A percentile compares a stretch with the other conserved stretches of the same genome.
Evolutionary conservation across 257 asterid genomes (phyloP).

Genomic region (Anisodus acutangulus): DNA sequence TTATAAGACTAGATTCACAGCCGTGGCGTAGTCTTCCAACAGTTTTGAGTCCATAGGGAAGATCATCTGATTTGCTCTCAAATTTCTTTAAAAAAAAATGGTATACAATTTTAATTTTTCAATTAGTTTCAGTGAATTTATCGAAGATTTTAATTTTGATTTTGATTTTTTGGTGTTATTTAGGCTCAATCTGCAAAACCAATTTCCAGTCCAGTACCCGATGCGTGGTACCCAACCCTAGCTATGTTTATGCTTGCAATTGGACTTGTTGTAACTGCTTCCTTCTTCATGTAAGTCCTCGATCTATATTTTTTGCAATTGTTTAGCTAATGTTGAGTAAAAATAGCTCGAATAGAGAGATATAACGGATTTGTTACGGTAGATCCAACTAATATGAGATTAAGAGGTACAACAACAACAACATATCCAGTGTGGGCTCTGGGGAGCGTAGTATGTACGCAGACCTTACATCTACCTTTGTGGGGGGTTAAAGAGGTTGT

Average conservation of each 20-base stretch:
- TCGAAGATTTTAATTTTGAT: not conserved
- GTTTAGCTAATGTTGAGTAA: too few relatives aligned
- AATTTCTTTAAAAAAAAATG: conserved; percentile 15
- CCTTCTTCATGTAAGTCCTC: conserved; percentile 76
- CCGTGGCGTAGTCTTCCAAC: not conserved
- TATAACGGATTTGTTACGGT: too few relatives aligned
- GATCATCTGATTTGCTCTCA: not conserved
- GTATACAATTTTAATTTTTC: not conserved
- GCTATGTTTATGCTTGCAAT: conserved; percentile 74
- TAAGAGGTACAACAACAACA: too few relatives aligned
- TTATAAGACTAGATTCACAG: not conserved
- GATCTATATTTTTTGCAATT: conserved; percentile 26
- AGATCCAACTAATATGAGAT: too few relatives aligned
- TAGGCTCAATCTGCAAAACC: conserved; percentile 82
- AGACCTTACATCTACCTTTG: too few relatives aligned
- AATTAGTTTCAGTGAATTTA: rapidly evolving
- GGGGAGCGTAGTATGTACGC: too few relatives aligned
- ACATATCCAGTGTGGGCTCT: too few relatives aligned
- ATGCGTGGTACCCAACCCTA: conserved; percentile 84
- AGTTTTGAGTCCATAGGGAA: not conserved
- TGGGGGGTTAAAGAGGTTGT: too few relatives aligned
- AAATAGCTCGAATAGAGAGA: too few relatives aligned
- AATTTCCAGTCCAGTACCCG: conserved; percentile 92
- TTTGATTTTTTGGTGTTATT: not conserved
- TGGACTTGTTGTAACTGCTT: conserved; percentile 83